A percentile compares a stretch with the other conserved stretches of the same genome.
Evolutionary conservation across 2,329 filamentous ascomycete genomes (phyloP).

Genomic region (Colletotrichum tamarilloi): DNA sequence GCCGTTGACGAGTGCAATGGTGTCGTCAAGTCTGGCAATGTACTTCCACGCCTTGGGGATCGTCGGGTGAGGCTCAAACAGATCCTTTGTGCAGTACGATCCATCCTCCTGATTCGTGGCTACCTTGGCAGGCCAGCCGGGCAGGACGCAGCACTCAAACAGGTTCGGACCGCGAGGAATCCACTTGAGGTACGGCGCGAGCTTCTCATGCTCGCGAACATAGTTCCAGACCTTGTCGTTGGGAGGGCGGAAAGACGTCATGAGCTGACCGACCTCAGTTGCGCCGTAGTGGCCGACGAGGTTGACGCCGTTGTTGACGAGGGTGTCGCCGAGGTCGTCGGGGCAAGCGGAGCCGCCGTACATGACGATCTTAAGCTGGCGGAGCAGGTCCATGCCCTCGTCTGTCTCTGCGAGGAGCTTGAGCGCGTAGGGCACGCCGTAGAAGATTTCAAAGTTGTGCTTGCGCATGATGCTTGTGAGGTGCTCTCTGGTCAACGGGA

Average conservation of each 20-base stretch:
- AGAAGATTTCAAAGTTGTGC: slow-evolving; percentile 63
- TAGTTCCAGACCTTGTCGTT: slow-evolving; percentile 72
- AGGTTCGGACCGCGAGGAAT: slow-evolving; percentile 45
- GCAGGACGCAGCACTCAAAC: slow-evolving; percentile 51
- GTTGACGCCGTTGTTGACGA: slow-evolving; percentile 65
- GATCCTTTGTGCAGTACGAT: slow-evolving; percentile 71
- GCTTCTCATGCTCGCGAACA: slow-evolving; percentile 57
- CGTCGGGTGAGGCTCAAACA: slow-evolving; percentile 66
- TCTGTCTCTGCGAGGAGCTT: slow-evolving; percentile 71
- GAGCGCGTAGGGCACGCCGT: slow-evolving; percentile 72
- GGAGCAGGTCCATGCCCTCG: slow-evolving; percentile 61
- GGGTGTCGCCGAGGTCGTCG: slow-evolving; percentile 65
- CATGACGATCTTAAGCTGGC: slow-evolving; percentile 61
- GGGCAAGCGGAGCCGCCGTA: slow-evolving; percentile 70
- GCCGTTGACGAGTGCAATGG: slow-evolving; percentile 71
- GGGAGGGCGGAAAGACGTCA: slow-evolving; percentile 66
- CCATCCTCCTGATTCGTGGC: slow-evolving; percentile 69
- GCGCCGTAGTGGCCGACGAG: slow-evolving; percentile 68
- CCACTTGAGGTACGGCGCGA: slow-evolving; percentile 49
- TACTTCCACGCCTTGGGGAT: slow-evolving; percentile 70
- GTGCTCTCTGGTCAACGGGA: slow-evolving; percentile 65
- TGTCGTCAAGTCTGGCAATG: slow-evolving; percentile 69
- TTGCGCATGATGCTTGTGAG: slow-evolving; percentile 56
- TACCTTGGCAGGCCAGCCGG: slow-evolving; percentile 54
- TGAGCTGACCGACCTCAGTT: slow-evolving; percentile 71